Evolutionary conservation across 2,329 filamentous ascomycete species (phyloP), one percentile per base, ranked within the genome.

Genomic region (Penicillium sp.): DNA sequence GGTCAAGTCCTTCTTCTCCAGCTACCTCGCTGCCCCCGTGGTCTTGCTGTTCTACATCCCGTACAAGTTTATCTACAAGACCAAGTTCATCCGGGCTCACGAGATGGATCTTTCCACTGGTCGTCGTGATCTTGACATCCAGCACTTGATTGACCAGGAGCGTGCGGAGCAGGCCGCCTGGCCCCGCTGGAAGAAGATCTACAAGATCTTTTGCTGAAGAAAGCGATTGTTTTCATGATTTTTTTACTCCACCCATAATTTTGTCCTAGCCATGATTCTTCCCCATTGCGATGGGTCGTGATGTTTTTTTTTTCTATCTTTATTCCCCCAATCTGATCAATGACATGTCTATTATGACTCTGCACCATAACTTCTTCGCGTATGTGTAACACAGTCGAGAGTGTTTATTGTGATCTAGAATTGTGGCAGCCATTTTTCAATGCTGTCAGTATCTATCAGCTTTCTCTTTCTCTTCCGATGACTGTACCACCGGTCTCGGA

Each of bases 31-130:
- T 7, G 72, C 73, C 0, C 78, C 78, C 0, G 70, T 84, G n/a
- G 75, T 82, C 34, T 51, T 83, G 13, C 38, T 60, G 0, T 76
- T 85, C 67, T 95, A 87, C 66, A 39, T 88, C 9, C 74, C 68
- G 0, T 91, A 95, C 70, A 95, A 95, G 71, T 12, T 93, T 32
- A 85, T 76, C 68, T 87, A 81, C 64, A 76, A 76, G 48, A 94
- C 90, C 1, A 72, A 75, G 1, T 76, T 88, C 48, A 77, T 95
- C 38, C 75, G 78, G 13, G 70, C 79, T 32, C 74, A 77, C 43
- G 85, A 94, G 53, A 94, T 96, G 83, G 90, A 96, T 68, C 72
- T 96, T 53, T 81, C 85, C 50, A 95, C 90, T 0, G 91, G 91
- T 2, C 82, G 90, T 27, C 77, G 90, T 26, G 89, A 95, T 62